Base-by-base conservation (phyloP, 1,139 yeast species). In the Sugiyamaella grinbergsii region DNA sequence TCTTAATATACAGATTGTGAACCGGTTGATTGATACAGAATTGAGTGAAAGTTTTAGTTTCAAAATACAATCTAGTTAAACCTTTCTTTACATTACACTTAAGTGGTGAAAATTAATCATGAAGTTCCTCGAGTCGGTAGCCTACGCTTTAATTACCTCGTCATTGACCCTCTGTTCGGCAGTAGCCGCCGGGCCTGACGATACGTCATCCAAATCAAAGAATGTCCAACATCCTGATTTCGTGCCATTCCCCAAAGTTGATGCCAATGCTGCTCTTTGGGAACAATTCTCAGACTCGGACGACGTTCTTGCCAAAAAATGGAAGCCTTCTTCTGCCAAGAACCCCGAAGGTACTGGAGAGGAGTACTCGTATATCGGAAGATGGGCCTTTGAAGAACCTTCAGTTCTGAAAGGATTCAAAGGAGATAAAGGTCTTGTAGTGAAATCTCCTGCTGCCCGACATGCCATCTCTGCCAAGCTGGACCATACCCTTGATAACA, bases 381-480 rank as follows among this genome's bases (percentile, higher is more conserved):
- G 79, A 63, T 89, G 96, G 96, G 70, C 71, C 4, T 74, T 88
- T 49, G 85, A 80, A 64, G 89, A 83, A 64, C 71, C 83, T 4
- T 54, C 60, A 2, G 75, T 74, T 28, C 74, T 77, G 59, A 81
- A 83, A 1, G 93, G 85, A 0, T 78, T 80, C 59, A 65, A 63
- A 15, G 77, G 78, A 50, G 95, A 88, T 67, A 75, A 75, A 53
- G 96, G 95, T 2, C 76, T 89, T 53, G 93, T 86, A 11, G 77
- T 84, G 67, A 84, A 83, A 65, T 72, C 85, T 10, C 81, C 80
- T 47, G 93, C 95, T 41, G 82, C 90, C 37, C 86, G 81, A 62
- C 89, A 87, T 68, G 95, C 94, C 24, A 85, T 89, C 56, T 80
- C 87, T 18, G 77, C 80, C 49, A 70, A 75, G 58, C 75, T 89